Evolutionary conservation across 1,284 basidiomycete species (phyloP), one percentile per base, ranked within the genome.

Genomic region (Sphagnurus paluster): DNA sequence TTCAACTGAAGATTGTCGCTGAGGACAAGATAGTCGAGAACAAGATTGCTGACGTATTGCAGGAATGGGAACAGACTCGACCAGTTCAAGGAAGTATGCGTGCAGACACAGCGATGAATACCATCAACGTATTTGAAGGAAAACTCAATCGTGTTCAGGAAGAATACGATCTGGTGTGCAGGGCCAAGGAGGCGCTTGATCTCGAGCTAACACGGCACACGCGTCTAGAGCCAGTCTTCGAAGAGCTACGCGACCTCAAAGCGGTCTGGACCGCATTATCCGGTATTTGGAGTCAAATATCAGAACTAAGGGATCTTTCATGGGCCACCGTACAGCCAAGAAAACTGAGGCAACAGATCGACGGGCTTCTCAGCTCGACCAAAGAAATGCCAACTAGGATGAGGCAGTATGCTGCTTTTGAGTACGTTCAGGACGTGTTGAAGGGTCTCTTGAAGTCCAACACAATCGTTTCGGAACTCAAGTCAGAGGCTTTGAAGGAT

Each of bases 321-420:
- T 99, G 97, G 97, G 82, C 89, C 3, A 92, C 90, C 1, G 86
- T 98, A 23, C 92, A 96, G 62, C 91, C 97, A 14, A 82, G 97
- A 58, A 98, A 98, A 70, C 68, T 99, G 48, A 85, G 97, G 55
- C 93, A 96, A 62, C 90, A 94, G 57, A 85, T 99, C 48, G 97
- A 99, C 59, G 84, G 78, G 3, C 75, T 99, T 43, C 69, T 99
- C 42, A 78, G 80, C 20, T 93, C 92, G 24, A 98, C 95, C 14
- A 94, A 95, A 68, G 96, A 98, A 42, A 96, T 99, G 95, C 97
- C 97, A 0, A 97, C 92, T 39, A 81, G 95, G 46, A 99, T 99
- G 97, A 83, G 97, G 49, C 97, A 99, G 66, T 99, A 99, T 64
- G 92, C 94, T 7, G 97, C 97, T 0, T 99, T 98, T 62, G 97